These are phyloP conservation scores for Glycine tomentella DNA, from an alignment of 306 rosid species.

Conservation along the genomic window DNA sequence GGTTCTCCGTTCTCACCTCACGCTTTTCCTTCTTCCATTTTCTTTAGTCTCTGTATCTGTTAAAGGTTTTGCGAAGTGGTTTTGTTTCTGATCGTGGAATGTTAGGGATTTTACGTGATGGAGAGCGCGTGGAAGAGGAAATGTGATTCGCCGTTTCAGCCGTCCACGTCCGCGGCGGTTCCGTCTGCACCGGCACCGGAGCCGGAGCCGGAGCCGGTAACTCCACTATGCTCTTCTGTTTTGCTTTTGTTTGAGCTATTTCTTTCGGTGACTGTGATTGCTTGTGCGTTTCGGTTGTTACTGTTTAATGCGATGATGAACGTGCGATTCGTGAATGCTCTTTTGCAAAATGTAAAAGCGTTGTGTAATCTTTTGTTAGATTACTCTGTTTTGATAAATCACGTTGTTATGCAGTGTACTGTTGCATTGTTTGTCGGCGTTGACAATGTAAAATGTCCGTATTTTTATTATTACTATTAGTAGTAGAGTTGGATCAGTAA, in stretches of 20 bases:
- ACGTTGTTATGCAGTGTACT: neutral
- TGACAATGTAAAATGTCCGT: too few species aligned
- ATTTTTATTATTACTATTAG: neutral
- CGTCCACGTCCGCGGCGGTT: conserved; percentile 23
- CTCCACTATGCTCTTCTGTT: neutral
- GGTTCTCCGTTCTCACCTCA: neutral
- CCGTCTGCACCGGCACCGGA: conserved; percentile 16
- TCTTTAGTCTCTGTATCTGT: neutral
- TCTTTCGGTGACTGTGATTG: neutral
- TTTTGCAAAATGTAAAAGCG: too few species aligned
- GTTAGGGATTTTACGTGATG: conserved; percentile 31
- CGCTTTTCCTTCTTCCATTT: neutral
- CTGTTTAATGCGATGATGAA: neutral
- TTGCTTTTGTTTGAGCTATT: neutral
- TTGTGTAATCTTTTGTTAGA: too few species aligned
- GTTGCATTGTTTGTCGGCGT: neutral
- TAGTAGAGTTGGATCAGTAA: neutral
- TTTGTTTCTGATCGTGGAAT: conserved; percentile 27
- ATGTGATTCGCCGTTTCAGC: conserved; percentile 45
- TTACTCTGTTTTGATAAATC: too few species aligned
- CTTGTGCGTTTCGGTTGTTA: conserved; percentile 1
- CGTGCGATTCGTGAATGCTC: neutral
- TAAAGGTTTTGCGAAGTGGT: neutral
- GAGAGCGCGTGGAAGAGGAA: conserved; percentile 33
- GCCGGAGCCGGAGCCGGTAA: conserved; percentile 44